A percentile compares a stretch with the other conserved stretches of the same genome.
Conservation (phyloP, 768 basidiomycete genomes). For the Mycena olivaceomarginata region DNA sequence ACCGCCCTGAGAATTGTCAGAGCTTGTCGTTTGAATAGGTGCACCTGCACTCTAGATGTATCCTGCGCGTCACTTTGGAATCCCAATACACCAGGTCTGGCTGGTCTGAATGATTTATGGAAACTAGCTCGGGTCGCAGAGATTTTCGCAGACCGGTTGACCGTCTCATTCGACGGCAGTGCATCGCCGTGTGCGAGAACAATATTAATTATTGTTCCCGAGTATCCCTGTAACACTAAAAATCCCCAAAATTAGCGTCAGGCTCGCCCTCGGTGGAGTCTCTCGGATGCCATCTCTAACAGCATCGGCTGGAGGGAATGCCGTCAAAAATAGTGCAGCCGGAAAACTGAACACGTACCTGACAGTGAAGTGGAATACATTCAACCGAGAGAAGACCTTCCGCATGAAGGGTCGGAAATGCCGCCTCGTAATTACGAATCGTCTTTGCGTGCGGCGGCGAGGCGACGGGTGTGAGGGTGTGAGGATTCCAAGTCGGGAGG, state of each 20-base stretch:
- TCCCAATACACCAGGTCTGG: constrained; percentile 26
- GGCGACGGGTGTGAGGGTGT: too few relatives aligned
- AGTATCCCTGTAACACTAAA: constrained; percentile 17
- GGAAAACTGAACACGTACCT: constrained; percentile 14
- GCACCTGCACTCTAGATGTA: constrained; percentile 30
- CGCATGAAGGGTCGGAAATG: constrained; percentile 12
- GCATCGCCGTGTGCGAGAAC: constrained; percentile 19
- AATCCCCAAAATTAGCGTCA: constrained; percentile 13
- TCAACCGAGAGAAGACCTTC: constrained; percentile 7
- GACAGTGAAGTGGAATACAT: constrained; percentile 16
- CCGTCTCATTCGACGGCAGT: constrained; percentile 21
- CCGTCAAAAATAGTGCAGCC: constrained; percentile 12
- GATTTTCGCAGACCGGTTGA: constrained; percentile 17
- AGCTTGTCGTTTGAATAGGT: constrained; percentile 28
- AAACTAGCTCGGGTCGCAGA: constrained; percentile 28
- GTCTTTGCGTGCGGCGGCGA: constrained; percentile 14
- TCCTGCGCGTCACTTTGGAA: constrained; percentile 25
- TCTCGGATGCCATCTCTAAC: constrained; percentile 18
- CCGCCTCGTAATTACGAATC: constrained; percentile 15
- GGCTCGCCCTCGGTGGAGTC: constrained; percentile 14
- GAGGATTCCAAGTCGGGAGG: constrained; percentile 10
- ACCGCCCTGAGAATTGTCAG: constrained; percentile 24
- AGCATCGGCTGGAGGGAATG: constrained; percentile 6
- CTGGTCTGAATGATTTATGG: constrained; percentile 24
- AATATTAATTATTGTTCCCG: constrained; percentile 15